These are phyloP conservation scores for Rugosomyces carneus DNA, from an alignment of 1,284 basidiomycete species.

Conservation along the genomic window DNA sequence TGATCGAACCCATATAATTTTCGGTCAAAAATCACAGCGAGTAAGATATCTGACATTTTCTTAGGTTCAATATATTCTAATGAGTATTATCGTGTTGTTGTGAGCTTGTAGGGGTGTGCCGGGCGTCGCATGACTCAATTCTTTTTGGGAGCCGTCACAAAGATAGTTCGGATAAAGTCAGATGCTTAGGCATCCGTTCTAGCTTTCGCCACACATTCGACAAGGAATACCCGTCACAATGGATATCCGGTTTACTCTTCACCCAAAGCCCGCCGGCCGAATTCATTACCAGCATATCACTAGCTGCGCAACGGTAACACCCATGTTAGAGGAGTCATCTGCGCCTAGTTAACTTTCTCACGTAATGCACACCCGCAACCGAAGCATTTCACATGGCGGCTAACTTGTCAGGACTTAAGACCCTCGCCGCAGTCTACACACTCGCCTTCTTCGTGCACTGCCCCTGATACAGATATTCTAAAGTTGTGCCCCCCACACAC, in stretches of 20 bases:
- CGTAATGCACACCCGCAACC: slow-evolving; percentile 7
- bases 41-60: not conserved
- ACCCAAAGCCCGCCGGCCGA: slow-evolving; percentile 3
- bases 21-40: slow-evolving; percentile 2
- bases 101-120: slow-evolving; percentile 3
- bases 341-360: slow-evolving; percentile 11
- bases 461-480: slow-evolving; percentile 13
- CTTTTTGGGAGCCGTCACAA: slow-evolving; percentile 4
- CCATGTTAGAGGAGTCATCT: not conserved
- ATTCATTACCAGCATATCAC: slow-evolving; percentile 1
- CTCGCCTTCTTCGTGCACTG: slow-evolving; percentile 18
- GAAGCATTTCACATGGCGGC: slow-evolving; percentile 15
- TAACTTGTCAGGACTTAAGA: slow-evolving; percentile 13
- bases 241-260: slow-evolving; percentile 3
- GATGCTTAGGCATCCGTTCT: slow-evolving; percentile 6
- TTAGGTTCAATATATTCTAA: not conserved
- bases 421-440: slow-evolving; percentile 16
- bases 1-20: not conserved
- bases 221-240: slow-evolving; percentile 1
- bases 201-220: slow-evolving; percentile 8
- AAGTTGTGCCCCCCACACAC: slow-evolving; percentile 5
- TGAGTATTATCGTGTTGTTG: not conserved
- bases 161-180: slow-evolving; percentile 7
- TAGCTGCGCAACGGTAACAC: slow-evolving; percentile 12
- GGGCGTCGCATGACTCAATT: slow-evolving; percentile 2